Conservation (phyloP, 495 filamentous ascomycete species). For the Glutinoglossum americanum region DNA sequence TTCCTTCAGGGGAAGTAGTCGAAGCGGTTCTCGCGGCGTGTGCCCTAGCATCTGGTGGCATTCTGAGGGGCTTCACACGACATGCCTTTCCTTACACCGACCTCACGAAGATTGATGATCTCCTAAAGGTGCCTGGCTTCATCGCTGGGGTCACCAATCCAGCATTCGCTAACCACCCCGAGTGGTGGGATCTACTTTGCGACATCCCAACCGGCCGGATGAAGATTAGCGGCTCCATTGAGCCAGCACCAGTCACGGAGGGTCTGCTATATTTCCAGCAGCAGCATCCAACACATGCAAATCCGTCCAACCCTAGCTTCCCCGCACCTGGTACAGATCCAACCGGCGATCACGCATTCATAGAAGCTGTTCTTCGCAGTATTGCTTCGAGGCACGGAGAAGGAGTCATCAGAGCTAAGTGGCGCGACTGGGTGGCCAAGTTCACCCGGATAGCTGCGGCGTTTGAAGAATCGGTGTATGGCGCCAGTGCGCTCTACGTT, state of each 20-base stretch:
- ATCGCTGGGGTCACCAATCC: constrained; percentile 97
- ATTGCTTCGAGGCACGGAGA: constrained; percentile 78
- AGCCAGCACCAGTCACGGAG: constrained; percentile 54
- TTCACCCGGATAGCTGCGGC: constrained; percentile 83
- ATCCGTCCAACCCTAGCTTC: constrained; percentile 21
- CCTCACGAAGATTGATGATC: constrained; percentile 89
- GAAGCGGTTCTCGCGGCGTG: constrained; percentile 90
- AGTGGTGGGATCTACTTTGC: constrained; percentile 97
- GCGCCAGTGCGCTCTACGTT: constrained; percentile 73
- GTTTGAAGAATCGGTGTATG: constrained; percentile 89
- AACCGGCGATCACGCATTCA: constrained; percentile 80
- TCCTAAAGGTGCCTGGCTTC: constrained; percentile 88
- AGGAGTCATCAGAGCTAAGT: constrained; percentile 71
- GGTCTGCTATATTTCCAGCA: constrained; percentile 71
- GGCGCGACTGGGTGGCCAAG: constrained; percentile 70
- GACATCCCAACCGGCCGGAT: constrained; percentile 82
- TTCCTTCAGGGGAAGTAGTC: constrained; percentile 81
- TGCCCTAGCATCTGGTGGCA: constrained; percentile 79
- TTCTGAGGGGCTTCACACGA: constrained; percentile 87
- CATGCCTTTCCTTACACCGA: constrained; percentile 98
- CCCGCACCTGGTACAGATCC: constrained; percentile 33
- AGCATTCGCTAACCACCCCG: constrained; percentile 77
- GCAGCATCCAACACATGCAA: constrained; percentile 37
- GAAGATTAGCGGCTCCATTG: constrained; percentile 73
- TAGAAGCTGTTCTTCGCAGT: constrained; percentile 61